Conservation (phyloP, 2,329 filamentous ascomycete genomes). For the Colletotrichum sp. region DNA sequence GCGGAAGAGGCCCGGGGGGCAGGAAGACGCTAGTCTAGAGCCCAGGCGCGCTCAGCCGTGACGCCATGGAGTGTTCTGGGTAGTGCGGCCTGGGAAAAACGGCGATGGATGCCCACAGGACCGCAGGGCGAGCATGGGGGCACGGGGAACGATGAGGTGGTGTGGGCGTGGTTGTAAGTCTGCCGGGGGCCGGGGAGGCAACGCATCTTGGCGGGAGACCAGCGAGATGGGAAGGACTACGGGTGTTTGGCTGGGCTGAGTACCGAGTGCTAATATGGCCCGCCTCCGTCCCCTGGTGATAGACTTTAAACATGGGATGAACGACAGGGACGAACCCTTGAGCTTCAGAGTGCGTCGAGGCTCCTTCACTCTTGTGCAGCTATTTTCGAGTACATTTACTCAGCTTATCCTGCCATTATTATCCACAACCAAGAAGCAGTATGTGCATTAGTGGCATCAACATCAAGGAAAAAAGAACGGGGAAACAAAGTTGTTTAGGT, state of each 20-base stretch:
- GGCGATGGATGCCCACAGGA: background rate
- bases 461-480: background rate
- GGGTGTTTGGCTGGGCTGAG: background rate
- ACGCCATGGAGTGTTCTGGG: slow-evolving; percentile 5
- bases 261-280: background rate
- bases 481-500: background rate
- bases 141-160: background rate
- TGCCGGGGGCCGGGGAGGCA: background rate
- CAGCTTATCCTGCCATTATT: background rate
- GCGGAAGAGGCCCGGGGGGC: background rate
- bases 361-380: background rate
- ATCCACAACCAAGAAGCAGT: background rate
- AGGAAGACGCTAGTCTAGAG: slow-evolving; percentile 4
- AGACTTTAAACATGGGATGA: slow-evolving; percentile 1
- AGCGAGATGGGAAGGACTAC: background rate
- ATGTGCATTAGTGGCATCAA: background rate
- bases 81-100: background rate
- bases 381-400: background rate
- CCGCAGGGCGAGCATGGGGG: background rate
- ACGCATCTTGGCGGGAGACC: background rate
- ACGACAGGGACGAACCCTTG: background rate
- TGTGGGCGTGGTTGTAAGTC: background rate
- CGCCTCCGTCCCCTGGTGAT: background rate
- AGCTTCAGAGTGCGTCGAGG: background rate
- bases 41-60: slow-evolving; percentile 17